phyloP scores from a whole-genome alignment of 2,329 filamentous ascomycete genomes.

The Fusarium liriodendri region DNA sequence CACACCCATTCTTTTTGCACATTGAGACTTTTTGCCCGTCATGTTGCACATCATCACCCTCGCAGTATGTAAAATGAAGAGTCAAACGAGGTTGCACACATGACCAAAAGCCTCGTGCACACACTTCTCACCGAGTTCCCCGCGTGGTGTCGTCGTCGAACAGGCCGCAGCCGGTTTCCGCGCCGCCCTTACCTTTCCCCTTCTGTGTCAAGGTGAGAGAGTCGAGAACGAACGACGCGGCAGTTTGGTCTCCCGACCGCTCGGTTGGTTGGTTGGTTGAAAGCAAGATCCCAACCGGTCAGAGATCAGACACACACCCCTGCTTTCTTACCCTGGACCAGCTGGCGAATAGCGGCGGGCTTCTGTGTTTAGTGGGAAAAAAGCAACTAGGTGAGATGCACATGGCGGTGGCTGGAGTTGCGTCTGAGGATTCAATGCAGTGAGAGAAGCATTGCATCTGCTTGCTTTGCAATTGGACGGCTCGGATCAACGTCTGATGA shows the following conservation, averaged over 20 bases:
- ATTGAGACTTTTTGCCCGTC: conserved; percentile 5
- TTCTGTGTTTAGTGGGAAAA: neutral
- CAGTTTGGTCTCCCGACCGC: conserved; percentile 2
- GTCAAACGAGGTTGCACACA: conserved; percentile 7
- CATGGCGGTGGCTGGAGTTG: conserved; percentile 1
- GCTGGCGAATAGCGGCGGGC: neutral
- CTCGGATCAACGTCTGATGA: neutral
- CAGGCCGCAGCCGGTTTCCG: conserved; percentile 5
- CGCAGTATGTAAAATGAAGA: conserved; percentile 9
- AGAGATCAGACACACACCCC: neutral
- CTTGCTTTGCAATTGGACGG: neutral
- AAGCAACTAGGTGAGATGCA: neutral
- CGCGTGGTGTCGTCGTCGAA: conserved; percentile 19
- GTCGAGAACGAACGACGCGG: neutral
- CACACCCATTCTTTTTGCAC: neutral
- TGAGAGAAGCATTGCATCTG: neutral
- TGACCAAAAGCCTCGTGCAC: conserved; percentile 31
- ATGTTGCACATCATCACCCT: conserved; percentile 7
- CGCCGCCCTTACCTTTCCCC: conserved; percentile 15
- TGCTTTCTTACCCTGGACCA: conserved; percentile 2
- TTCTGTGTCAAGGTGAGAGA: conserved; percentile 30
- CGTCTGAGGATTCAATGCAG: conserved; percentile 4
- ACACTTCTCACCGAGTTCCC: conserved; percentile 18
- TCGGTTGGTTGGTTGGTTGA: neutral
- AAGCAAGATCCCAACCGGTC: neutral